Evolutionary conservation across 805 yeast genomes (phyloP).

Genomic region (Isabelozyma rhagii): DNA sequence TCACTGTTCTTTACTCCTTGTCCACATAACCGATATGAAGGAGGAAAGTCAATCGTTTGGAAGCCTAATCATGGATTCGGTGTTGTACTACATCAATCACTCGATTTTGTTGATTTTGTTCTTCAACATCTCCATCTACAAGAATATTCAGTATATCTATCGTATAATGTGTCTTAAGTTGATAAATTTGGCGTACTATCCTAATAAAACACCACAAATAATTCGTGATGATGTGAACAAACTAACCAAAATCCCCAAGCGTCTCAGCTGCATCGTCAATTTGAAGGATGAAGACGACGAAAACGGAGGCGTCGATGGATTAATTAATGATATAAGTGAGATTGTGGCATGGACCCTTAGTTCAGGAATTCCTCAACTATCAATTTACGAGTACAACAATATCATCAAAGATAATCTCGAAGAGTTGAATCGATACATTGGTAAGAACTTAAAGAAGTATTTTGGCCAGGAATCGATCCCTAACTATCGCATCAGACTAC

Average conservation of each 20-base stretch:
- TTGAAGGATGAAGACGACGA: conserved; percentile 75
- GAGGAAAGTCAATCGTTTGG: not conserved
- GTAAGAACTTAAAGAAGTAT: conserved; percentile 60
- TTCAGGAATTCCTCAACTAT: conserved; percentile 71
- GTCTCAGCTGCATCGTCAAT: conserved; percentile 72
- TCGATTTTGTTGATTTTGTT: conserved; percentile 50
- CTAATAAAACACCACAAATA: conserved; percentile 74
- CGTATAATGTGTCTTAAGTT: conserved; percentile 55
- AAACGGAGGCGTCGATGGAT: conserved; percentile 84
- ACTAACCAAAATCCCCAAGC: conserved; percentile 72
- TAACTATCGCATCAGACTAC: conserved; percentile 56
- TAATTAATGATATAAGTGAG: conserved; percentile 74
- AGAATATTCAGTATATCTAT: conserved; percentile 50
- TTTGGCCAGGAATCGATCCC: conserved; percentile 74
- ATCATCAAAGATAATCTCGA: conserved; percentile 48
- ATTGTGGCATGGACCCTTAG: conserved; percentile 84
- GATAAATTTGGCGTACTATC: conserved; percentile 61
- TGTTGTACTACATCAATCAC: conserved; percentile 36
- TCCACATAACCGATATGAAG: not conserved
- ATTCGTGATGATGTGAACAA: conserved; percentile 79
- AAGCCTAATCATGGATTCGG: not conserved
- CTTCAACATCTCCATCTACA: conserved; percentile 52
- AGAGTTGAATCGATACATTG: conserved; percentile 54
- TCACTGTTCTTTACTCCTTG: not conserved
- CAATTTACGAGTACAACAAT: conserved; percentile 81